phyloP scores from a whole-genome alignment of 225 moss, liverwort and hornwort species.

The Asterella californica region DNA sequence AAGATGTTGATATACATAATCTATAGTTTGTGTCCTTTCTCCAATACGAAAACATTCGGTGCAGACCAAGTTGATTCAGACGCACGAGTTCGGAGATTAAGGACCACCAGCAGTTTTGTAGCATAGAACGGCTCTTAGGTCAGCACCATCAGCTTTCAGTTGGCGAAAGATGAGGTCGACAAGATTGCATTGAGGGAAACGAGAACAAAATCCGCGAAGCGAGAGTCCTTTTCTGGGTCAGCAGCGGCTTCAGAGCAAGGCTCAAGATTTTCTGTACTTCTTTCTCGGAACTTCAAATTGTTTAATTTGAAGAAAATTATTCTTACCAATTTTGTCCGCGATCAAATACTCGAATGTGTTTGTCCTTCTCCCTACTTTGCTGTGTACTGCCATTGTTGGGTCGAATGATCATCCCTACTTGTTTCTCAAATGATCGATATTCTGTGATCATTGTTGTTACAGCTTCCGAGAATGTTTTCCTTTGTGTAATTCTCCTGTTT shows the following conservation, averaged over 20 bases:
- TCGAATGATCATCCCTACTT: not conserved
- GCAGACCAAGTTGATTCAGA: constrained; percentile 31
- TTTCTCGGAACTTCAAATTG: constrained; percentile 24
- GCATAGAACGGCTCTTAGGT: constrained; percentile 25
- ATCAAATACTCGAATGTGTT: not conserved
- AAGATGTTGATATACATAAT: constrained; percentile 8
- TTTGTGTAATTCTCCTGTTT: not conserved
- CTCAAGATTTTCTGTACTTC: constrained; percentile 22
- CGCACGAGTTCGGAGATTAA: constrained; percentile 26
- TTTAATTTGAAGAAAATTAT: constrained; percentile 31
- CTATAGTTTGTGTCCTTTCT: constrained; percentile 15
- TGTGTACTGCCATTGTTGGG: not conserved
- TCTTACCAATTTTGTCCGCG: constrained; percentile 2
- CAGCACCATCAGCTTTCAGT: constrained; percentile 26
- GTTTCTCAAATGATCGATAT: not conserved
- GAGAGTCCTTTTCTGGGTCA: not conserved
- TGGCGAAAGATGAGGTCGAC: constrained; percentile 24
- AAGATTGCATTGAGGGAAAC: not conserved
- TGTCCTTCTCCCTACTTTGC: not conserved
- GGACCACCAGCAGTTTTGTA: constrained; percentile 38
- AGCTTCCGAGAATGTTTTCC: not conserved
- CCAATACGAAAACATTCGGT: constrained; percentile 34
- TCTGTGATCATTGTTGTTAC: too few species aligned
- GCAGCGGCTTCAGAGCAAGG: not conserved
- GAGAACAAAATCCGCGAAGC: constrained; percentile 12